phyloP scores from a whole-genome alignment of 2,329 filamentous ascomycete species.

The Apiospora hydei region DNA sequence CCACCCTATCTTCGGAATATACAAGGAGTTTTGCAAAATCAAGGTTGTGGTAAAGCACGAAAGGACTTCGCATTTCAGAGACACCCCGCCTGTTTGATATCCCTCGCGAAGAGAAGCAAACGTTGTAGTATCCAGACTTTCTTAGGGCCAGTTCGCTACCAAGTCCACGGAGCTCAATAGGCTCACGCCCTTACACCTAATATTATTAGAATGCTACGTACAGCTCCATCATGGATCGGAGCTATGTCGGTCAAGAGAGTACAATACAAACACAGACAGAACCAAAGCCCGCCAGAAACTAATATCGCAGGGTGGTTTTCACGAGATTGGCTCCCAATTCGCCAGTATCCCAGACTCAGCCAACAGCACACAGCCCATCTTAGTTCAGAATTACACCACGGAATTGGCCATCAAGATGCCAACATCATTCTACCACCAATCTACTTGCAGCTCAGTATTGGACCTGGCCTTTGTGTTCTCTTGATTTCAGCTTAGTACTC shows the following conservation, averaged over 20 bases:
- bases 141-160: not conserved
- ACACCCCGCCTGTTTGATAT: not conserved
- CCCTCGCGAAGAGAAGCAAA: not conserved
- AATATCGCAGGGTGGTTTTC: too few species aligned
- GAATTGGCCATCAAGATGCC: too few species aligned
- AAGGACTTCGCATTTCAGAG: not conserved
- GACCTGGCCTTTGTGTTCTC: too few species aligned
- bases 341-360: too few species aligned
- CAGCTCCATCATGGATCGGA: not conserved
- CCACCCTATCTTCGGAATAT: not conserved
- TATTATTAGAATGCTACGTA: not conserved
- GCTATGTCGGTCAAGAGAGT: not conserved
- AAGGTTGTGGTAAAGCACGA: not conserved
- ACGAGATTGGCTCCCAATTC: too few species aligned
- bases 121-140: not conserved
- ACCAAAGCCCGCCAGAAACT: too few species aligned
- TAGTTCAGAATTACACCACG: too few species aligned
- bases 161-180: not conserved
- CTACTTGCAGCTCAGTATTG: too few species aligned
- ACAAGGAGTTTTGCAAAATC: slow-evolving; percentile 1
- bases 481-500: too few species aligned
- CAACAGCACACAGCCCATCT: too few species aligned
- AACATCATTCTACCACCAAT: too few species aligned
- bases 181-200: not conserved
- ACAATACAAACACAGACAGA: too few species aligned